phyloP scores from a whole-genome alignment of 371 early-diverging fungal species.

The Mortierella sp. region DNA sequence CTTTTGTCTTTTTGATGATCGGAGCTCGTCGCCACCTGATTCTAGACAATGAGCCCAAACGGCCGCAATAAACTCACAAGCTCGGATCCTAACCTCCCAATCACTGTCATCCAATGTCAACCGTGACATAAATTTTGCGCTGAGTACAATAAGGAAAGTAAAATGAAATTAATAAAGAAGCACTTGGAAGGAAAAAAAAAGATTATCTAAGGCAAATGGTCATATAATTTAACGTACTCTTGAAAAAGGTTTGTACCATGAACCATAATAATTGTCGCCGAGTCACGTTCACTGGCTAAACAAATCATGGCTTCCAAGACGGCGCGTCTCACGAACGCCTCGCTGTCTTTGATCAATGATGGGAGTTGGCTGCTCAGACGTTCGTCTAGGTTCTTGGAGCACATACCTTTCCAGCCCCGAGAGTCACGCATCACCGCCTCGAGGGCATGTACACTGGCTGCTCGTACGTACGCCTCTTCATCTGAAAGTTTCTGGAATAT shows the following conservation, averaged over 20 bases:
- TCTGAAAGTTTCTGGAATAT: constrained; percentile 65
- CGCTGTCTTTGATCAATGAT: constrained; percentile 64
- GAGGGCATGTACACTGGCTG: constrained; percentile 63
- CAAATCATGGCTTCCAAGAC: constrained; percentile 68
- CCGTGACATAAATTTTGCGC: constrained; percentile 59
- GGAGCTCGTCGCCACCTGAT: constrained; percentile 5
- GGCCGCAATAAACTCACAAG: constrained; percentile 62
- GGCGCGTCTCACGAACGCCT: constrained; percentile 72
- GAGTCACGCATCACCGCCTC: constrained; percentile 57
- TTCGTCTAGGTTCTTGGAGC: constrained; percentile 35
- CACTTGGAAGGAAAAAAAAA: background rate
- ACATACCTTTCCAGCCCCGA: constrained; percentile 56
- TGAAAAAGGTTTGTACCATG: constrained; percentile 55
- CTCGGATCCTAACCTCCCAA: constrained; percentile 66
- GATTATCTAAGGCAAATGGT: background rate
- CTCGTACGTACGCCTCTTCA: constrained; percentile 68
- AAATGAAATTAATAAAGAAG: background rate
- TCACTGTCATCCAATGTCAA: constrained; percentile 67
- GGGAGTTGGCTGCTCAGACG: constrained; percentile 58
- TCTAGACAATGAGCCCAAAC: constrained; percentile 62
- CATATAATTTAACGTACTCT: constrained; percentile 35
- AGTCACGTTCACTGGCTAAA: constrained; percentile 61
- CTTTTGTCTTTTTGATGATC: constrained; percentile 50
- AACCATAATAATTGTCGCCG: constrained; percentile 53
- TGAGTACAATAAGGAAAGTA: constrained; percentile 9